Conservation (phyloP, 805 yeast species). For the Scheffersomyces ergatensis region DNA sequence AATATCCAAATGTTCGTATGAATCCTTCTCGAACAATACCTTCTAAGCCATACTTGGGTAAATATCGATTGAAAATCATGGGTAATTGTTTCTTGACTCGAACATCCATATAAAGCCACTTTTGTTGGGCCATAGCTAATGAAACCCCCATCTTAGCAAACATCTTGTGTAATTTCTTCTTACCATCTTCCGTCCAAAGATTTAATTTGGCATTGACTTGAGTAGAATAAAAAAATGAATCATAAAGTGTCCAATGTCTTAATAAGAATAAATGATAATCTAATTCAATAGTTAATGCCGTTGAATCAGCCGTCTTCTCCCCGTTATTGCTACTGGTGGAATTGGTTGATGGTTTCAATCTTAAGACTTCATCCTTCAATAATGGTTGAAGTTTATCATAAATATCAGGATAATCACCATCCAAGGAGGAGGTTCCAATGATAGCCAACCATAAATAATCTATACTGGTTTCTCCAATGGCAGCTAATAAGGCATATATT, state of each 20-base stretch:
- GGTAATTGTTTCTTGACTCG: conserved; percentile 72
- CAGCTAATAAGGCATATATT: conserved; percentile 73
- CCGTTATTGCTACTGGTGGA: conserved; percentile 7
- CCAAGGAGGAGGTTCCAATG: conserved; percentile 83
- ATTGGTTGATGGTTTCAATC: conserved; percentile 49
- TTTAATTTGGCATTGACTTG: conserved; percentile 84
- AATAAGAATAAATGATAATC: conserved; percentile 85
- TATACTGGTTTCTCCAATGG: conserved; percentile 76
- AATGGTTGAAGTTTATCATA: conserved; percentile 72
- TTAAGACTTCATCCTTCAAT: conserved; percentile 75
- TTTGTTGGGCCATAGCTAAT: conserved; percentile 81
- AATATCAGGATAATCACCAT: conserved; percentile 68
- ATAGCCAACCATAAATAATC: conserved; percentile 82
- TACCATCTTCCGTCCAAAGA: conserved; percentile 90
- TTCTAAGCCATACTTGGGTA: conserved; percentile 76
- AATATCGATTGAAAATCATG: conserved; percentile 62
- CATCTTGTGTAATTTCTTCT: conserved; percentile 79
- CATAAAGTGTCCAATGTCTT: conserved; percentile 92
- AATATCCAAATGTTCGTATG: conserved; percentile 79
- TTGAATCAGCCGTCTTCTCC: conserved; percentile 37
- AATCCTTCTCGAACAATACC: conserved; percentile 86
- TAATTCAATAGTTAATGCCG: conserved; percentile 62
- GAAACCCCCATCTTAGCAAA: conserved; percentile 97
- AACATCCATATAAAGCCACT: conserved; percentile 88
- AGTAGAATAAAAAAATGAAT: conserved; percentile 86